A percentile compares a stretch with the other conserved stretches of the same genome.
Evolutionary conservation across 2,329 filamentous ascomycete species (phyloP).

Genomic region (Dactylellina cionopaga): DNA sequence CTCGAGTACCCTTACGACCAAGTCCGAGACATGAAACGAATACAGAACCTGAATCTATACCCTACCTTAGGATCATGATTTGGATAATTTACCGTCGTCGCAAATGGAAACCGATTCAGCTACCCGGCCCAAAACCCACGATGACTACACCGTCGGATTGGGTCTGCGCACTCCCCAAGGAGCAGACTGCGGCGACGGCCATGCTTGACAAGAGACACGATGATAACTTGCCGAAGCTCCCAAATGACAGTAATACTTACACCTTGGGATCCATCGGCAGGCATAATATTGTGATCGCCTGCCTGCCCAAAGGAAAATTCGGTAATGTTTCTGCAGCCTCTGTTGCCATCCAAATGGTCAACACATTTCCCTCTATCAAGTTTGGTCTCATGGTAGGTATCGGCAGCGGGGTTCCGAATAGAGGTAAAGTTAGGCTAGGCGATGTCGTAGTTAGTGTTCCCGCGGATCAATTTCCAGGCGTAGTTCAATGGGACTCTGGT

Average conservation of each 20-base stretch:
- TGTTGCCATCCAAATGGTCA: conserved; percentile 4
- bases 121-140: conserved; percentile 17
- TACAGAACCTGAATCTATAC: too few relatives aligned
- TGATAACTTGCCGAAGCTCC: background rate
- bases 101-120: too few relatives aligned
- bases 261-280: conserved; percentile 10
- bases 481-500: conserved; percentile 57
- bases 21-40: too few relatives aligned
- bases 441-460: conserved; percentile 57
- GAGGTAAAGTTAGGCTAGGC: conserved; percentile 51
- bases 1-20: too few relatives aligned
- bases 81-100: too few relatives aligned
- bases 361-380: conserved; percentile 28
- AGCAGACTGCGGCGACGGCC: conserved; percentile 2
- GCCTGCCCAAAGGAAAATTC: conserved; percentile 1
- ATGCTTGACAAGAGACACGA: conserved; percentile 18
- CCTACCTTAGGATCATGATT: too few relatives aligned
- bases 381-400: conserved; percentile 32
- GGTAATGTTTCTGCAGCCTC: conserved; percentile 2
- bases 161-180: conserved; percentile 24
- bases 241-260: conserved; percentile 24
- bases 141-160: conserved; percentile 23
- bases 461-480: conserved; percentile 43
- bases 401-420: conserved; percentile 18
- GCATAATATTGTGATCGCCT: conserved; percentile 26